Conservation (phyloP, 2,329 filamentous ascomycete genomes). For the Colletotrichum tofieldiae region DNA sequence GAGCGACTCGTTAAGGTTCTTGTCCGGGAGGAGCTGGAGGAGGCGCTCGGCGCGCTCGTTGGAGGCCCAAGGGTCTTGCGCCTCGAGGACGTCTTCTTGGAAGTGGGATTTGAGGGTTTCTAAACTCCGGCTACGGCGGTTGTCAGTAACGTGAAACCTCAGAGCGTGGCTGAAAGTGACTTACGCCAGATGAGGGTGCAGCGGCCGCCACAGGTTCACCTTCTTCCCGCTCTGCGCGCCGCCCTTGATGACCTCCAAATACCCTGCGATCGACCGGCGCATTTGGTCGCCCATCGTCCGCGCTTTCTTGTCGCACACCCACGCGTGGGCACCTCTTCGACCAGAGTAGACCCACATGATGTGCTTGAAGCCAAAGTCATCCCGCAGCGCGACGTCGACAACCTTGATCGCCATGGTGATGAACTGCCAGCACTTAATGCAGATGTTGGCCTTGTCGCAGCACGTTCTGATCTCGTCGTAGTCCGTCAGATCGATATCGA, state of each 20-base stretch:
- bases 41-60: slow-evolving; percentile 82
- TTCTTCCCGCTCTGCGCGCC: slow-evolving; percentile 89
- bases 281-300: slow-evolving; percentile 88
- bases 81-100: slow-evolving; percentile 82
- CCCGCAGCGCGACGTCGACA: slow-evolving; percentile 86
- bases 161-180: slow-evolving; percentile 46
- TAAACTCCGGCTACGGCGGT: slow-evolving; percentile 77
- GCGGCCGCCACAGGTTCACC: slow-evolving; percentile 85
- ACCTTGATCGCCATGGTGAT: slow-evolving; percentile 99
- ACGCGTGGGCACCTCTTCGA: slow-evolving; percentile 95
- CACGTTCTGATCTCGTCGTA: slow-evolving; percentile 98
- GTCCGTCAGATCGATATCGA: slow-evolving; percentile 99
- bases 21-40: slow-evolving; percentile 88
- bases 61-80: slow-evolving; percentile 88
- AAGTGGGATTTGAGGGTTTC: slow-evolving; percentile 90
- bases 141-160: slow-evolving; percentile 41
- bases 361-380: slow-evolving; percentile 97
- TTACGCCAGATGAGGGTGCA: slow-evolving; percentile 90
- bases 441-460: slow-evolving; percentile 94
- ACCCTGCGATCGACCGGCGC: slow-evolving; percentile 87
- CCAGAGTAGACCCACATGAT: slow-evolving; percentile 99
- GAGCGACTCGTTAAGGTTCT: slow-evolving; percentile 81
- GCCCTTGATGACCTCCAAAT: slow-evolving; percentile 91
- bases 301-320: slow-evolving; percentile 94
- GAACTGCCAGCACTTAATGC: slow-evolving; percentile 94